Percentiles rank a stretch among this genome's conserved stretches.
phyloP scores from a whole-genome alignment of 108 stramenopile species.

The Skeletonema menzelii region DNA sequence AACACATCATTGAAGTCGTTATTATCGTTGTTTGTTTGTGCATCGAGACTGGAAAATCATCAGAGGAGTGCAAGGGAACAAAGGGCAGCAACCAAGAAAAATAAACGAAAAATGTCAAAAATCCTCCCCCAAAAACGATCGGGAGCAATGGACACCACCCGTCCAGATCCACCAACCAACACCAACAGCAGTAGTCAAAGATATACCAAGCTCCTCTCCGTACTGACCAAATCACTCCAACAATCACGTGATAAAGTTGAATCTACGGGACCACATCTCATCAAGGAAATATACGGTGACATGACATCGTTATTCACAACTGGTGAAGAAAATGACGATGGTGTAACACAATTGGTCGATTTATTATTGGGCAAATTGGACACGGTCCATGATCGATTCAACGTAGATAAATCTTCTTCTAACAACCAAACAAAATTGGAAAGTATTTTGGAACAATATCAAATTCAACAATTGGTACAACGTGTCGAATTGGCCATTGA shows the following conservation, averaged over 20 bases:
- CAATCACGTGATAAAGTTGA: constrained; percentile 24
- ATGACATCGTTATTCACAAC: constrained; percentile 33
- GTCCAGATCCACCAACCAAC: background rate
- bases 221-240: constrained; percentile 23
- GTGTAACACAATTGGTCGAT: constrained; percentile 19
- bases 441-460: constrained; percentile 11
- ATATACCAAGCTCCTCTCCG: constrained; percentile 28
- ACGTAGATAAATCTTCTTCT: background rate
- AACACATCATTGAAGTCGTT: too few species aligned
- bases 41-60: too few species aligned
- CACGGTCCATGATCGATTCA: constrained; percentile 28
- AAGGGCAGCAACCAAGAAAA: too few species aligned
- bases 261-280: constrained; percentile 8
- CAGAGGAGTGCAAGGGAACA: too few species aligned
- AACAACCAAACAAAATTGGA: constrained; percentile 13
- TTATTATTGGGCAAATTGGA: constrained; percentile 34
- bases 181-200: background rate
- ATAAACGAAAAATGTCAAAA: too few species aligned
- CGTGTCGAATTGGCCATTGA: constrained; percentile 24
- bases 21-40: too few species aligned
- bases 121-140: too few species aligned
- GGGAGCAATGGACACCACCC: too few species aligned
- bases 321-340: constrained; percentile 13
- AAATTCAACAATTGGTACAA: constrained; percentile 10
- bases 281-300: constrained; percentile 33